Conservation (phyloP, 192 early-diverging fungal species). For the Entophlyctis luteolus region DNA sequence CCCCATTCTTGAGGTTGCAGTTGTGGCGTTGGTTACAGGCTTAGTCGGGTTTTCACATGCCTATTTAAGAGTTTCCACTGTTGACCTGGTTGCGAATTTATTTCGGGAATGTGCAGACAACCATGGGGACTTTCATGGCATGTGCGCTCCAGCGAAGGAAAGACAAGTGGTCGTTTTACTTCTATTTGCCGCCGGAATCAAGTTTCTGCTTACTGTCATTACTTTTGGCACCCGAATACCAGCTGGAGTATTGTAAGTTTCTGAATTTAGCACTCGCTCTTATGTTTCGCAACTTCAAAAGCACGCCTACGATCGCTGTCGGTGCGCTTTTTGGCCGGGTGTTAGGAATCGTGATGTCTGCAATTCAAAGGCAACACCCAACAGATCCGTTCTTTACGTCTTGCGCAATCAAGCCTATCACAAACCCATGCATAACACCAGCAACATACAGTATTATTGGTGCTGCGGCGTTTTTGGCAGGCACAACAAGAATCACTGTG, state of each 20-base stretch:
- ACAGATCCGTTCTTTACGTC: conserved; percentile 65
- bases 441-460: conserved; percentile 94
- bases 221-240: conserved; percentile 55
- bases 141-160: conserved; percentile 35
- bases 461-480: conserved; percentile 81
- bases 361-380: conserved; percentile 55
- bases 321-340: conserved; percentile 89
- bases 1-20: conserved; percentile 44
- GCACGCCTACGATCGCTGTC: conserved; percentile 91
- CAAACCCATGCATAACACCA: conserved; percentile 80
- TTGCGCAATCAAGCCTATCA: conserved; percentile 46
- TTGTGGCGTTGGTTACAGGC: conserved; percentile 46
- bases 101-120: conserved; percentile 56
- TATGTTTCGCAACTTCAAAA: conserved; percentile 18
- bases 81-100: conserved; percentile 50
- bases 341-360: conserved; percentile 77
- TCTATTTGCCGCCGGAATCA: conserved; percentile 39
- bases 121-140: conserved; percentile 47
- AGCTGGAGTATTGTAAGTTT: conserved; percentile 45
- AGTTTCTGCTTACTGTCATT: conserved; percentile 45
- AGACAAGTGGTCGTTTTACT: conserved; percentile 29
- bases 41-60: conserved; percentile 44
- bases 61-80: conserved; percentile 40
- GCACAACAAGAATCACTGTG: conserved; percentile 83
- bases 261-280: conserved; percentile 3